Conservation (phyloP, 441 rosid species). For the Jatropha podagrica region DNA sequence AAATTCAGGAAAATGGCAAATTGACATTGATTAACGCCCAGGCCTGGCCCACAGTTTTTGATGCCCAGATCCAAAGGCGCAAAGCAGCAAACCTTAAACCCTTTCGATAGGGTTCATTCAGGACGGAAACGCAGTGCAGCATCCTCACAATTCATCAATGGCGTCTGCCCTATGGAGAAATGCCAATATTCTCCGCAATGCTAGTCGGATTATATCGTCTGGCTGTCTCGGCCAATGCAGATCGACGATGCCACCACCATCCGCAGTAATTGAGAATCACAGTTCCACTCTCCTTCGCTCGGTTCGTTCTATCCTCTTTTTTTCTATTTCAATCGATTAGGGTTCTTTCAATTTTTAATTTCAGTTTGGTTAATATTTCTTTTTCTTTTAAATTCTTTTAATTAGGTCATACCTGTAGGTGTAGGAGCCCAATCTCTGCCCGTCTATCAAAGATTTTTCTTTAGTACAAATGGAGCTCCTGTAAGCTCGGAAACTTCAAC, state of each 20-base stretch:
- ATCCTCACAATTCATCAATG: constrained; percentile 31
- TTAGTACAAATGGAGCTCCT: constrained; percentile 23
- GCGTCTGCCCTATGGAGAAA: constrained; percentile 55
- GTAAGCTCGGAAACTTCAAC: constrained; percentile 26
- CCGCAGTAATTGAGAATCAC: constrained; percentile 18
- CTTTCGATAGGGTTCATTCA: neutral
- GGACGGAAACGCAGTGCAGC: neutral
- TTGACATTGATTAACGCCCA: neutral
- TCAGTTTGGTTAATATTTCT: neutral
- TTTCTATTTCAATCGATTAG: neutral
- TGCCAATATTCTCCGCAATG: constrained; percentile 35
- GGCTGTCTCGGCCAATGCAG: constrained; percentile 25
- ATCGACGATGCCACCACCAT: constrained; percentile 19
- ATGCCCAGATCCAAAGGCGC: neutral
- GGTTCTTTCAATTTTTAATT: neutral
- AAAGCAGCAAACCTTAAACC: neutral
- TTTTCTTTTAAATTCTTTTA: neutral
- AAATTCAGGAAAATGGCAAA: too few relatives aligned
- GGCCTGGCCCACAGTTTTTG: neutral
- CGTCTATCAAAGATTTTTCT: constrained; percentile 37
- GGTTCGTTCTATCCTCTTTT: constrained; percentile 33
- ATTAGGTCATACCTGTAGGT: constrained; percentile 30
- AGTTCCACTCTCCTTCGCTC: constrained; percentile 31
- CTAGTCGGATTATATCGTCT: constrained; percentile 23
- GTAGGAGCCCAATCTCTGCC: constrained; percentile 30